phyloP scores from a whole-genome alignment of 306 rosid genomes.

The Dalbergia cochinchinensis region DNA sequence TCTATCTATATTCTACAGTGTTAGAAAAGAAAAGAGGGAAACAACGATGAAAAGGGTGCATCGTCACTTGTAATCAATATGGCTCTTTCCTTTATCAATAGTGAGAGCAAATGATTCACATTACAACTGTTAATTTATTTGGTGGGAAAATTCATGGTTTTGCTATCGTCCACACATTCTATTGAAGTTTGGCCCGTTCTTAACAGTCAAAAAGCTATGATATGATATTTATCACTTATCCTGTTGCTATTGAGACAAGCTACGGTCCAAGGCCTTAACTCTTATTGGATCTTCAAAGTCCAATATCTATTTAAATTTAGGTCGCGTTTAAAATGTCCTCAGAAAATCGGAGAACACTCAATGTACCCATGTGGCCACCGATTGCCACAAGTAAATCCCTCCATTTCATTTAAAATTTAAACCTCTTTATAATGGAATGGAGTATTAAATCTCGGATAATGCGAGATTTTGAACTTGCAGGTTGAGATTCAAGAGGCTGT shows the following conservation, averaged over 20 bases:
- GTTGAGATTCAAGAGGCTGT: no score
- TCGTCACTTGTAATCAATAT: neutral
- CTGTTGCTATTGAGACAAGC: neutral
- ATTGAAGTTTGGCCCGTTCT: neutral
- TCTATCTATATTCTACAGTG: no score
- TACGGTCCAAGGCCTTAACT: neutral
- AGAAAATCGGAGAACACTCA: no score
- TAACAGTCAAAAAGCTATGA: neutral
- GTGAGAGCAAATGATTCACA: neutral
- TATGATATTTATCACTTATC: neutral
- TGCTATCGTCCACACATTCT: neutral
- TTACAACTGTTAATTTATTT: neutral
- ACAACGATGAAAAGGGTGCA: neutral
- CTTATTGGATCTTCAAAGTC: no score
- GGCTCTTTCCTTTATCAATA: constrained; percentile 1
- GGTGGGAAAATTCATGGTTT: neutral
- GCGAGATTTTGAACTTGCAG: no score
- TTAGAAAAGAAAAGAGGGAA: neutral
- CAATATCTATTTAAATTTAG: no score
- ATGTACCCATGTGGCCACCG: no score
- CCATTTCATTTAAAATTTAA: no score
- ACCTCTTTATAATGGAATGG: no score
- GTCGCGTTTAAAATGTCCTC: no score
- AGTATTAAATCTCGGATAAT: no score
- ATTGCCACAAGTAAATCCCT: no score